phyloP scores from a whole-genome alignment of 1,139 yeast species.

The Meyerozyma elateridarum region DNA sequence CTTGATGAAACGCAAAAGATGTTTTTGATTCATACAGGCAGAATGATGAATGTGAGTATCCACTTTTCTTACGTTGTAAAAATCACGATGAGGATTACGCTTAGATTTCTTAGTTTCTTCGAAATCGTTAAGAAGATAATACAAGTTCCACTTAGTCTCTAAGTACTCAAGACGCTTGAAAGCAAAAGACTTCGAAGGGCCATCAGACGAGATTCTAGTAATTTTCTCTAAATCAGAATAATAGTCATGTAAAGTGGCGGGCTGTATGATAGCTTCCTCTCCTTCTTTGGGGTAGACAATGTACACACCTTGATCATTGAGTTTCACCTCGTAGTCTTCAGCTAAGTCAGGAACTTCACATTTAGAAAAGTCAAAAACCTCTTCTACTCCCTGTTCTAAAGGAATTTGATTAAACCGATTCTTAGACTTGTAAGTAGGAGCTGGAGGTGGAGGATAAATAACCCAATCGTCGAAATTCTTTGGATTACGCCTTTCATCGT shows the following conservation, averaged over 20 bases:
- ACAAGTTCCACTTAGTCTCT: conserved; percentile 96
- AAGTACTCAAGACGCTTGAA: conserved; percentile 87
- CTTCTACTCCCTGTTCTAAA: conserved; percentile 23
- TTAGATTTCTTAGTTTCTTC: conserved; percentile 85
- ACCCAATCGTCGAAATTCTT: conserved; percentile 69
- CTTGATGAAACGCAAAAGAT: conserved; percentile 87
- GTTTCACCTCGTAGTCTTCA: conserved; percentile 40
- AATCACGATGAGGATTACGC: conserved; percentile 83
- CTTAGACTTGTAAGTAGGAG: conserved; percentile 80
- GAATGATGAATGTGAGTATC: conserved; percentile 99
- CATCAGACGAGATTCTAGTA: conserved; percentile 75
- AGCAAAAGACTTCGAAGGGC: conserved; percentile 97
- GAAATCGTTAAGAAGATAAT: conserved; percentile 80
- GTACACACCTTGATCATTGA: conserved; percentile 64
- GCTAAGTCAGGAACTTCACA: conserved; percentile 65
- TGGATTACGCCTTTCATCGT: conserved; percentile 68
- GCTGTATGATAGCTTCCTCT: conserved; percentile 42
- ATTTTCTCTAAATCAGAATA: conserved; percentile 76
- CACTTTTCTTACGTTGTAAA: conserved; percentile 95
- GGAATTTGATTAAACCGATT: conserved; percentile 50
- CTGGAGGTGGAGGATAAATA: conserved; percentile 91
- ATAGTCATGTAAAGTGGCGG: conserved; percentile 79
- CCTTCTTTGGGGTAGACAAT: conserved; percentile 48
- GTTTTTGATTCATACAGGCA: conserved; percentile 99
- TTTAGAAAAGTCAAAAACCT: conserved; percentile 55